These are phyloP conservation scores for Eragrostis curvula DNA, from an alignment of 176 grass and related monocot species.

Conservation along the genomic window DNA sequence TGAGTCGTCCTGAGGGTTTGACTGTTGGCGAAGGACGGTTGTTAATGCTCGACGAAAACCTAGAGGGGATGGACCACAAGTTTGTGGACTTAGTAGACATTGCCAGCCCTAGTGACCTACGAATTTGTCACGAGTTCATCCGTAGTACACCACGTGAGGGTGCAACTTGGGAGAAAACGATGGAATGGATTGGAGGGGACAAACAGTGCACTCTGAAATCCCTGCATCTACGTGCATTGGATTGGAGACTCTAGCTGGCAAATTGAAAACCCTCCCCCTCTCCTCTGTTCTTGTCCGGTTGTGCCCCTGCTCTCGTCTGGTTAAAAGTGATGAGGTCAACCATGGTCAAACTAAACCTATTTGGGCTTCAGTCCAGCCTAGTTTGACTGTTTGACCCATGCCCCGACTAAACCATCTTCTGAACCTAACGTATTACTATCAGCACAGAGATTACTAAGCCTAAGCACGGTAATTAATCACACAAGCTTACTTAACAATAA, in stretches of 20 bases:
- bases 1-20: not conserved
- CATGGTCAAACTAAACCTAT: not conserved
- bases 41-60: constrained; percentile 13
- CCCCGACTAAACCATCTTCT: not conserved
- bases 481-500: not conserved
- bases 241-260: not conserved
- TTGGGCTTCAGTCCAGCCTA: not conserved
- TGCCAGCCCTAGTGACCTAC: not conserved
- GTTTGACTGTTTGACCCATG: constrained; percentile 34
- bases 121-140: constrained; percentile 1
- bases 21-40: not conserved
- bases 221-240: constrained; percentile 9
- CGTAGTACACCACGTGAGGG: constrained; percentile 4
- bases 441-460: not conserved
- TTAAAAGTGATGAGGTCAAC: not conserved
- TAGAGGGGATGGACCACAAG: not conserved
- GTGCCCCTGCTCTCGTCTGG: not conserved
- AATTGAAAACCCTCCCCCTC: not conserved
- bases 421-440: not conserved
- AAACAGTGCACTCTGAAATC: constrained; percentile 9
- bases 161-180: constrained; percentile 32
- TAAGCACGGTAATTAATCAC: not conserved
- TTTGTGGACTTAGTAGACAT: not conserved
- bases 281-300: not conserved
- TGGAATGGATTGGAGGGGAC: not conserved